Conservation (phyloP, 768 basidiomycete species). For the Pleurotus eryngii region DNA sequence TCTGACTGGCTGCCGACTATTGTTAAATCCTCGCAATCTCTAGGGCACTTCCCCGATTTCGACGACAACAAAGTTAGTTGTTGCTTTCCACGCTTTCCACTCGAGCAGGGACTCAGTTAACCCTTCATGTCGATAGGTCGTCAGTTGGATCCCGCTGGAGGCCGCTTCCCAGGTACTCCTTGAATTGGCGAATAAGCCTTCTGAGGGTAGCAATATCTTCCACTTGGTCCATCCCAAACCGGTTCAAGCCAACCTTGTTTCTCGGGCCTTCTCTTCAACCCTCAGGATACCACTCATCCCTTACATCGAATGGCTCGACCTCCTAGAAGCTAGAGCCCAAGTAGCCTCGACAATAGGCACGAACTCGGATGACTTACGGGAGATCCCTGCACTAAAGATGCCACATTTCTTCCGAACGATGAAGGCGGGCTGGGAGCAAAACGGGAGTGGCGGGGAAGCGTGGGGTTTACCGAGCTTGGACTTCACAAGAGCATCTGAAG, state of each 20-base stretch:
- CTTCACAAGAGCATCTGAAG: neutral
- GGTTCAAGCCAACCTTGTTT: conserved; percentile 9
- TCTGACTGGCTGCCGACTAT: conserved; percentile 34
- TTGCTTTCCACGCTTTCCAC: neutral
- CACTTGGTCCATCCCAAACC: conserved; percentile 18
- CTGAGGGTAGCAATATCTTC: conserved; percentile 4
- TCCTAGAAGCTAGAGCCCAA: neutral
- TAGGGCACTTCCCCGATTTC: conserved; percentile 26
- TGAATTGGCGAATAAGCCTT: conserved; percentile 13
- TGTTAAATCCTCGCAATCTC: conserved; percentile 26
- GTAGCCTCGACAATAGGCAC: neutral
- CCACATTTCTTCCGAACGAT: conserved; percentile 1
- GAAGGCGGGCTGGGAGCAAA: neutral
- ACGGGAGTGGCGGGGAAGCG: neutral
- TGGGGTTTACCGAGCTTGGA: conserved; percentile 1
- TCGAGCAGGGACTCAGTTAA: neutral
- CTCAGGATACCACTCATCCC: conserved; percentile 15
- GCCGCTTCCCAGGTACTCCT: conserved; percentile 16
- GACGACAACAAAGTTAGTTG: conserved; percentile 18
- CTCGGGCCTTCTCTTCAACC: conserved; percentile 9
- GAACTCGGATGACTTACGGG: neutral
- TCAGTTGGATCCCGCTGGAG: conserved; percentile 22
- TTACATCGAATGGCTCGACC: conserved; percentile 10
- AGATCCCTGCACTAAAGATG: conserved; percentile 1
- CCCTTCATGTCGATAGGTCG: neutral